Conservation (phyloP, 805 yeast genomes). For the Wickerhamomyces subpelliculosus region DNA sequence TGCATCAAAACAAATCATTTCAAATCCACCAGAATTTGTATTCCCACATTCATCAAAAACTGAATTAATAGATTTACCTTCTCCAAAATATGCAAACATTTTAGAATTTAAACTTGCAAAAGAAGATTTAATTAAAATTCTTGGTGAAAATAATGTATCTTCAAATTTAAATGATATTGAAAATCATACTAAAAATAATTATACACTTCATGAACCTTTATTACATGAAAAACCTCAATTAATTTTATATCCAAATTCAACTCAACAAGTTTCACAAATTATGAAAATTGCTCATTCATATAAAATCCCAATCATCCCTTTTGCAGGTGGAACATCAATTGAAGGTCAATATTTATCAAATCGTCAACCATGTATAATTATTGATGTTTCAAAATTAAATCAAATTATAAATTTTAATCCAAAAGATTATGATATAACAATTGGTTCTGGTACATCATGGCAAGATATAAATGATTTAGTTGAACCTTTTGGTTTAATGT, state of each 20-base stretch:
- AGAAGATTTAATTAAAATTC: slow-evolving; percentile 22
- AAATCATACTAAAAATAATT: slow-evolving; percentile 41
- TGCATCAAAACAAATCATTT: background rate
- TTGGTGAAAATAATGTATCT: slow-evolving; percentile 28
- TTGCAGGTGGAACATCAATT: slow-evolving; percentile 57
- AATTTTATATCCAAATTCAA: slow-evolving; percentile 45
- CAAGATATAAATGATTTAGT: slow-evolving; percentile 52
- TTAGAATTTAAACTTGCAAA: slow-evolving; percentile 3
- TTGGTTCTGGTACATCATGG: slow-evolving; percentile 79
- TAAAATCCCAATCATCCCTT: slow-evolving; percentile 55
- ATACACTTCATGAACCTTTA: slow-evolving; percentile 41
- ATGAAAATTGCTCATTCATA: slow-evolving; percentile 46
- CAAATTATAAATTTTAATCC: slow-evolving; percentile 47
- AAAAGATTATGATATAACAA: slow-evolving; percentile 62
- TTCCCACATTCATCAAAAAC: slow-evolving; percentile 3
- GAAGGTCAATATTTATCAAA: slow-evolving; percentile 65
- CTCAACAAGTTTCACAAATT: slow-evolving; percentile 48
- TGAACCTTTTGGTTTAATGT: slow-evolving; percentile 41
- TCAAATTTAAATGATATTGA: slow-evolving; percentile 25
- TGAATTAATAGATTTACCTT: slow-evolving; percentile 1
- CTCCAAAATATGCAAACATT: slow-evolving; percentile 3
- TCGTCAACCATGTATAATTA: slow-evolving; percentile 50
- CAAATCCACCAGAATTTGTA: background rate
- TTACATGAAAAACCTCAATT: slow-evolving; percentile 30
- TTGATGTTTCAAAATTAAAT: slow-evolving; percentile 59